phyloP scores from a whole-genome alignment of 768 basidiomycete genomes.

The Scleroderma citrinum region DNA sequence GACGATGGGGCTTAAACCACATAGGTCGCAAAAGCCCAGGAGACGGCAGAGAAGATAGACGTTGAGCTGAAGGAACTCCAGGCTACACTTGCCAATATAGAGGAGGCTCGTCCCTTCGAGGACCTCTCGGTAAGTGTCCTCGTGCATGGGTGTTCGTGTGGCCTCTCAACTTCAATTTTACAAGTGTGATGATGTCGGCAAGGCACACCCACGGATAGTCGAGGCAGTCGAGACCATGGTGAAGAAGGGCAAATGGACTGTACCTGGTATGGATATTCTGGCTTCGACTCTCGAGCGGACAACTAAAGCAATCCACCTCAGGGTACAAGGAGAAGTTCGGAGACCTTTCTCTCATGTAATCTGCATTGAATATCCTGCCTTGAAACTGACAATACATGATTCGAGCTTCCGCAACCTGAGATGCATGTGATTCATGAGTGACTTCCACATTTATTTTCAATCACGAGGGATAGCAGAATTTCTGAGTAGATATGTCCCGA shows the following conservation, averaged over 20 bases:
- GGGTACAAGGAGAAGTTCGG: conserved; percentile 97
- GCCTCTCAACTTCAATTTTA: conserved; percentile 1
- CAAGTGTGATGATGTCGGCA: conserved; percentile 83
- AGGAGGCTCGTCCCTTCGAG: conserved; percentile 95
- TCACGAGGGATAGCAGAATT: too few species aligned
- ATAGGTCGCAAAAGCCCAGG: conserved; percentile 83
- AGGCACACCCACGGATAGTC: conserved; percentile 87
- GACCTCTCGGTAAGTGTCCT: conserved; percentile 77
- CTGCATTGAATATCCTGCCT: conserved; percentile 15
- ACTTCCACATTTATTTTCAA: too few species aligned
- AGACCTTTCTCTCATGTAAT: conserved; percentile 87
- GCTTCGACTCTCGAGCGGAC: neutral
- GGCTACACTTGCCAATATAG: conserved; percentile 92
- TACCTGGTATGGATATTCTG: conserved; percentile 62
- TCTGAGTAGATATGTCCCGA: too few species aligned
- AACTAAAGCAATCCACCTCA: conserved; percentile 22
- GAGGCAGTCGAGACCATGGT: conserved; percentile 93
- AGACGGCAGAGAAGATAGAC: conserved; percentile 86
- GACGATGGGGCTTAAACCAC: conserved; percentile 1
- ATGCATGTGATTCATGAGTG: too few species aligned
- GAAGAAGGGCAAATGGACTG: conserved; percentile 97
- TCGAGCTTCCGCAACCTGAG: too few species aligned
- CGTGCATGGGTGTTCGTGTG: neutral
- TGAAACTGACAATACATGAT: conserved; percentile 11
- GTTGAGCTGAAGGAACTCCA: conserved; percentile 87